Evolutionary conservation across 768 basidiomycete species (phyloP).

Genomic region (Kwoniella dendrophila): DNA sequence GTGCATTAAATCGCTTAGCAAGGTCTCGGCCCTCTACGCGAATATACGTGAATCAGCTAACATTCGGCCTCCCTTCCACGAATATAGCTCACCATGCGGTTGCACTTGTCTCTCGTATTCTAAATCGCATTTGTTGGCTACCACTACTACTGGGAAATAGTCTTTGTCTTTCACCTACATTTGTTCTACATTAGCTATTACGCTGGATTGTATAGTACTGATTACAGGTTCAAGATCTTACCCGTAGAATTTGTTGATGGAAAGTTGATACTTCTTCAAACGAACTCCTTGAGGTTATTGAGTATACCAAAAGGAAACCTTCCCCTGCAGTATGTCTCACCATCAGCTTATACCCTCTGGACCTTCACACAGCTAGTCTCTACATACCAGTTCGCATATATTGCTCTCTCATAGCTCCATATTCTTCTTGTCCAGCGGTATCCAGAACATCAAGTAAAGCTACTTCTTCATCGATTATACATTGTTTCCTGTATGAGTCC

Average conservation of each 20-base stretch:
- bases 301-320: conserved; percentile 96
- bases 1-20: conserved; percentile 90
- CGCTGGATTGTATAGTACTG: neutral
- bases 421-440: conserved; percentile 98
- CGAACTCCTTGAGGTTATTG: conserved; percentile 95
- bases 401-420: conserved; percentile 97
- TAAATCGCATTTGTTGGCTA: conserved; percentile 97
- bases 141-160: conserved; percentile 89
- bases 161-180: conserved; percentile 91
- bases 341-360: neutral
- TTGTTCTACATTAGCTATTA: neutral
- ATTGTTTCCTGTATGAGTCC: conserved; percentile 98
- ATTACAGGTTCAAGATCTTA: too few relatives aligned
- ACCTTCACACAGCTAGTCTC: neutral
- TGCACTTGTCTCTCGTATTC: conserved; percentile 96
- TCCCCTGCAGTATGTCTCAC: conserved; percentile 63
- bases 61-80: neutral
- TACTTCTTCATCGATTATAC: conserved; percentile 98
- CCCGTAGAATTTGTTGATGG: conserved; percentile 83
- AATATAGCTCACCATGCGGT: conserved; percentile 71
- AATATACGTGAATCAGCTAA: neutral
- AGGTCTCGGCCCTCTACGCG: conserved; percentile 89
- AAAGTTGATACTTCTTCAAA: conserved; percentile 97
- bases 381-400: conserved; percentile 81
- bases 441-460: conserved; percentile 94